Evolutionary conservation across 306 rosid genomes (phyloP), one percentile per base, ranked within the genome.

Genomic region (Nissolia schottii): DNA sequence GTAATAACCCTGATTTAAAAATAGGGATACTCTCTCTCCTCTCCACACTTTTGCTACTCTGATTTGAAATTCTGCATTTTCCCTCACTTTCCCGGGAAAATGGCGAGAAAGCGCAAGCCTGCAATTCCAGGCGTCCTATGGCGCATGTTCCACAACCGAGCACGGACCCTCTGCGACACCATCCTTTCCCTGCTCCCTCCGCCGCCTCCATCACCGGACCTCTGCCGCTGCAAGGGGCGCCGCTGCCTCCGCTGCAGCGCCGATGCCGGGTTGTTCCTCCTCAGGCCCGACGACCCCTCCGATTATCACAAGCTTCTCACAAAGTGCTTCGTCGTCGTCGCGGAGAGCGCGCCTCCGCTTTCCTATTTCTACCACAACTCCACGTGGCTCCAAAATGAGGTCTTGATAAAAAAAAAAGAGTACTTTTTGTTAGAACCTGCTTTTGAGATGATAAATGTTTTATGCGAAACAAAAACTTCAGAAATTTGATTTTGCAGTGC

Each of bases 81-180:
- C 20, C 75, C 50, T 43, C 67, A 32, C 64, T 27, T 81, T 59
- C 67, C 68, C 43, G 76, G 63, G 64, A 73, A 81, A 84, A 87
- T 92, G 97, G 1, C n/a, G 9, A 38, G 59, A 84, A 86, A 82
- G 56, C 86, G 81, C 19, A 46, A 71, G 48, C 68, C 68, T 49
- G 85, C 79, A 15, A 69, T 81, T 56, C 98, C 96, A 1, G 83
- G 66, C 76, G 87, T 88, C 4, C 71, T 90, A n/a, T 77, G 92
- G 90, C 83, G 91, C 10, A 32, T 92, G 22, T 92, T 83, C 82
- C 65, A 71, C 1, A 2, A 81, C 23, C 84, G 83, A 15, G 91
- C 91, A 0, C 74, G 78, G 32, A 75, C 88, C 0, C 80, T 92
- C 29, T 71, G 79, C n/a, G 55, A 78, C 31, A 62, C 91, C n/a